phyloP scores from a whole-genome alignment of 1,139 yeast species.

The Yamadazyma diddensiae region DNA sequence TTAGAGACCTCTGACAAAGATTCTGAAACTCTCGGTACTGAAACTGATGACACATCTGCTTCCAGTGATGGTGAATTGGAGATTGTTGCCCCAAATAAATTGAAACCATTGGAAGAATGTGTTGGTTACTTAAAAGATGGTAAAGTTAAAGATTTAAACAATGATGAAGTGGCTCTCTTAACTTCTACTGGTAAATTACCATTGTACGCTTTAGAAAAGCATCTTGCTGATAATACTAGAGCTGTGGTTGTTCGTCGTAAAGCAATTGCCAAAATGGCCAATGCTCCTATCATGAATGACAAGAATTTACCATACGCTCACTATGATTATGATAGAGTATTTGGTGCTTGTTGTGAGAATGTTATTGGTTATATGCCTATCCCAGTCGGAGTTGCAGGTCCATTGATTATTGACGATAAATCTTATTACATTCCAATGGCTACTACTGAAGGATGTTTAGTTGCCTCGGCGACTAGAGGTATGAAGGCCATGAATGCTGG shows the following conservation, averaged over 20 bases:
- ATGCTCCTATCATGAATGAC: conserved; percentile 75
- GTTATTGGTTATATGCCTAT: conserved; percentile 95
- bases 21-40: conserved; percentile 7
- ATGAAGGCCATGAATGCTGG: conserved; percentile 98
- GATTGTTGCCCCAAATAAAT: conserved; percentile 21
- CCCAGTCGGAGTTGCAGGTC: conserved; percentile 98
- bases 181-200: conserved; percentile 81
- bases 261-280: conserved; percentile 79
- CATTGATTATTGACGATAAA: conserved; percentile 82
- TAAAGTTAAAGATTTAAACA: conserved; percentile 57
- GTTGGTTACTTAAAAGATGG: conserved; percentile 67
- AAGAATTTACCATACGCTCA: conserved; percentile 71
- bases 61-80: conserved; percentile 21
- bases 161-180: conserved; percentile 72
- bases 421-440: conserved; percentile 97
- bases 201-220: conserved; percentile 89
- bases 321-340: conserved; percentile 92
- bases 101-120: conserved; percentile 59
- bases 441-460: conserved; percentile 97
- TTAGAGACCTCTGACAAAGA: conserved; percentile 6
- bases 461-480: conserved; percentile 98
- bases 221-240: conserved; percentile 79
- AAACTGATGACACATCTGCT: conserved; percentile 13
- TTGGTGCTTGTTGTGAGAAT: conserved; percentile 98
- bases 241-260: conserved; percentile 93